phyloP scores from a whole-genome alignment of 306 rosid genomes.

The Spatholobus suberectus region DNA sequence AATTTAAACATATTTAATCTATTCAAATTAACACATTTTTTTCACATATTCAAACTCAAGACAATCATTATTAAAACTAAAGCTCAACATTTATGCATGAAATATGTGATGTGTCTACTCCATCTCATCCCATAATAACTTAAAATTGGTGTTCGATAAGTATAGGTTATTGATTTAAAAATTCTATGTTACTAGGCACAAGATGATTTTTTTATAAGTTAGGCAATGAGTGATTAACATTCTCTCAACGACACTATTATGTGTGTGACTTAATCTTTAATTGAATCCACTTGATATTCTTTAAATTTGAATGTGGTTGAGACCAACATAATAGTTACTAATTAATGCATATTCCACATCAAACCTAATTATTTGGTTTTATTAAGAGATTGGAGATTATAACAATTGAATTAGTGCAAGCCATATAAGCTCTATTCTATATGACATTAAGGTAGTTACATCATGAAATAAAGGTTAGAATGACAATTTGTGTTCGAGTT shows the following conservation, averaged over 20 bases:
- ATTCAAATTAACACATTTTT: too few relatives aligned
- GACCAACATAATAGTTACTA: neutral
- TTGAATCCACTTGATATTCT: neutral
- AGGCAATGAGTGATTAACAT: too few relatives aligned
- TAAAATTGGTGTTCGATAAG: too few relatives aligned
- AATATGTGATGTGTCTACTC: too few relatives aligned
- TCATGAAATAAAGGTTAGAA: neutral
- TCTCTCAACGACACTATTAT: slow-evolving; percentile 8
- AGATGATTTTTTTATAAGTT: too few relatives aligned
- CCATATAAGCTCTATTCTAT: neutral
- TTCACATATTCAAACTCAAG: too few relatives aligned
- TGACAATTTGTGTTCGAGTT: neutral
- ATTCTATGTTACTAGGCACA: too few relatives aligned
- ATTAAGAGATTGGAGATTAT: neutral
- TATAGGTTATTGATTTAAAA: too few relatives aligned
- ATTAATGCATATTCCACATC: neutral
- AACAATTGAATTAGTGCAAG: neutral
- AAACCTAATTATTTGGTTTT: slow-evolving; percentile 8
- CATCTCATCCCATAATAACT: too few relatives aligned
- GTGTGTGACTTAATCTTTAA: slow-evolving; percentile 28
- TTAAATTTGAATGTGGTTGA: neutral
- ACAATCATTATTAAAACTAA: too few relatives aligned
- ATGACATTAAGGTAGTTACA: slow-evolving; percentile 17
- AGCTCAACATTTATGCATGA: too few relatives aligned
- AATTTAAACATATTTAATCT: too few relatives aligned